A percentile compares a stretch with the other conserved stretches of the same genome.
Evolutionary conservation across 2,329 filamentous ascomycete genomes (phyloP).

Genomic region (Cladophialophora psammophila): DNA sequence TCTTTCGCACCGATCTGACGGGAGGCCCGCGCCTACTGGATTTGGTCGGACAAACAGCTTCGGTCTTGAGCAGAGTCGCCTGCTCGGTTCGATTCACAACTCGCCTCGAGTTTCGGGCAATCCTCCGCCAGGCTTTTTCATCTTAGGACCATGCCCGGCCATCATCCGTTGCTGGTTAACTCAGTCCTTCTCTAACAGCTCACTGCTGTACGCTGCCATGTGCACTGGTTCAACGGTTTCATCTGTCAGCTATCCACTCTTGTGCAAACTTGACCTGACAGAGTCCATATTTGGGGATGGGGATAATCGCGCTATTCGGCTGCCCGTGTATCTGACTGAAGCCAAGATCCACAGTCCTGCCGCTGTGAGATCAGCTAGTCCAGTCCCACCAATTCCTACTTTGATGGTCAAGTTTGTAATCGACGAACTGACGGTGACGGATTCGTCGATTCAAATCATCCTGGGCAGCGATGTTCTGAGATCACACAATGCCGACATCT

Average conservation of each 20-base stretch:
- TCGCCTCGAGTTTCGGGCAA: slow-evolving; percentile 70
- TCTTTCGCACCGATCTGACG: slow-evolving; percentile 94
- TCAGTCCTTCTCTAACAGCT: slow-evolving; percentile 85
- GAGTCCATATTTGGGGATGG: slow-evolving; percentile 72
- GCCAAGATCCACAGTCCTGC: slow-evolving; percentile 80
- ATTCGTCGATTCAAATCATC: slow-evolving; percentile 77
- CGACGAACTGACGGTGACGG: slow-evolving; percentile 58
- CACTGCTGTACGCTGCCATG: slow-evolving; percentile 87
- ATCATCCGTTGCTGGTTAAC: slow-evolving; percentile 97
- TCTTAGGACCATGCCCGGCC: slow-evolving; percentile 86
- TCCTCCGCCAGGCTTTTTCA: slow-evolving; percentile 82
- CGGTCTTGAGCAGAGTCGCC: slow-evolving; percentile 77
- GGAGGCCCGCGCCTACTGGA: slow-evolving; percentile 90
- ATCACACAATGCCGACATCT: slow-evolving; percentile 84
- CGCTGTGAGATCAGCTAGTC: slow-evolving; percentile 71
- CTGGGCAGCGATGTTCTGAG: slow-evolving; percentile 88
- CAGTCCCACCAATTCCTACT: slow-evolving; percentile 80
- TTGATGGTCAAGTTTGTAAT: slow-evolving; percentile 82
- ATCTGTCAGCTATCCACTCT: slow-evolving; percentile 75
- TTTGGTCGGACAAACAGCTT: slow-evolving; percentile 86
- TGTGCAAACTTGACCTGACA: slow-evolving; percentile 75
- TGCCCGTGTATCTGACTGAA: slow-evolving; percentile 89
- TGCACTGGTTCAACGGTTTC: slow-evolving; percentile 93
- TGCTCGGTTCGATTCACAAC: slow-evolving; percentile 69
- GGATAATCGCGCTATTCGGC: slow-evolving; percentile 71